Base-by-base conservation (phyloP, 1,139 yeast species). In the Yamadazyma siamensis region DNA sequence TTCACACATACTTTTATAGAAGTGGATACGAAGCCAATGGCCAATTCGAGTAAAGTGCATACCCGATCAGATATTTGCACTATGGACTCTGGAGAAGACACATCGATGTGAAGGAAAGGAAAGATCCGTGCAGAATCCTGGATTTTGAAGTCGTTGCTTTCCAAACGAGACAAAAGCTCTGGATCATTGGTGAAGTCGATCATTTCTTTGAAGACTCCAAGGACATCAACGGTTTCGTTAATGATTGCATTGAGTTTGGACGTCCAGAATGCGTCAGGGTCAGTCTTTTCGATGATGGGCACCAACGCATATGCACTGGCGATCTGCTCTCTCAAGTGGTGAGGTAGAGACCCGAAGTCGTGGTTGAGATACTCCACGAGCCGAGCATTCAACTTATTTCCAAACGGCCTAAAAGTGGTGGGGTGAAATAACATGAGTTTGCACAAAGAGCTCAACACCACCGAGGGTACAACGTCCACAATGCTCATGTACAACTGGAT, bases 371-470 rank as follows among this genome's bases (percentile, higher is more conserved):
- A 33, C 6, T 47, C 48, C 14, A 65, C 37, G 25, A 86, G 54
- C 21, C 67, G 67, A 5, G 55, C 55, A 36, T 77, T 74, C 39
- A 77, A 71, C 46, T 80, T 80, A 40, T 75, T 71, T 8, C 80
- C 82, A 57, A 70, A 80, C 7, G 95, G 95, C 52, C 91, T 73
- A 50, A 86, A 84, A 3, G 95, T 82, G 4, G 94, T 84, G 1
- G 94, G 75, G 50, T 84, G 85, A 38, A 71, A 65, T 25, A 59
- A 56, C 29, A 83, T 59, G 13, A 82, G 52, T 13, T 56, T 60
- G 34, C 62, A 62, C 39, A 85, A 58, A 1, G 82, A 67, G 2
- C 66, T 67, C 15, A 81, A 52, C 17, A 72, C 52, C 17, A 67
- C 50, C 23, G 43, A 45, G 1, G 80, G 79, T 16, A 54, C 47